Conservation (phyloP, 2,329 filamentous ascomycete species). For the Dothiorella sarmentorum region DNA sequence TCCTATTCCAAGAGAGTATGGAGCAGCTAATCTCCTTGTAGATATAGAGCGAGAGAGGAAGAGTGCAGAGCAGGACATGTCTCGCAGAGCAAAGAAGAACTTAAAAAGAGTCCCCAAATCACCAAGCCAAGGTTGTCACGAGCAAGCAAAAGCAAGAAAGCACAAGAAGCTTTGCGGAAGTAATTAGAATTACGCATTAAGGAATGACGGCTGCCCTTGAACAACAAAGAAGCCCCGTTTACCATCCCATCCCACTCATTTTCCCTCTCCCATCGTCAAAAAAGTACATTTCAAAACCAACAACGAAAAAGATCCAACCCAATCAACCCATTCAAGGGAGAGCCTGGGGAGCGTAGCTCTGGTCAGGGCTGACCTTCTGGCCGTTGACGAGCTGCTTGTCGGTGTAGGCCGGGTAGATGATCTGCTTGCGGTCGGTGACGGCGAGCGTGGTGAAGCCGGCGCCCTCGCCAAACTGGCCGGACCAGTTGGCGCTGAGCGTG, state of each 20-base stretch:
- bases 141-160: background rate
- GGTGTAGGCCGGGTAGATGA: constrained; percentile 12
- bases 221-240: background rate
- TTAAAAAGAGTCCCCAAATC: too few relatives aligned
- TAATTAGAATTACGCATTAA: background rate
- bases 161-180: background rate
- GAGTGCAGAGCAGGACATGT: too few relatives aligned
- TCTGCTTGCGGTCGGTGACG: constrained; percentile 4
- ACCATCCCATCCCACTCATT: background rate
- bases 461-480: constrained; percentile 12
- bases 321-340: background rate
- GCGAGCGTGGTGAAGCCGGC: constrained; percentile 10
- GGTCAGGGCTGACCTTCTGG: constrained; percentile 4
- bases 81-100: too few relatives aligned
- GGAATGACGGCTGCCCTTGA: background rate
- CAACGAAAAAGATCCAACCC: background rate
- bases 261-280: background rate
- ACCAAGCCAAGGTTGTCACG: too few relatives aligned
- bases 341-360: constrained; percentile 13
- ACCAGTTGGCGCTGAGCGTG: constrained; percentile 3
- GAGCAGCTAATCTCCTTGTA: too few relatives aligned
- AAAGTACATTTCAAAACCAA: too few relatives aligned
- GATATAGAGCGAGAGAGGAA: too few relatives aligned
- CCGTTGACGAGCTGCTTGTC: constrained; percentile 15
- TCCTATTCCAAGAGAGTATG: too few relatives aligned